Percentiles rank a stretch among this genome's conserved stretches.
Evolutionary conservation across 768 basidiomycete species (phyloP).

Genomic region (Mycena leptocephala): DNA sequence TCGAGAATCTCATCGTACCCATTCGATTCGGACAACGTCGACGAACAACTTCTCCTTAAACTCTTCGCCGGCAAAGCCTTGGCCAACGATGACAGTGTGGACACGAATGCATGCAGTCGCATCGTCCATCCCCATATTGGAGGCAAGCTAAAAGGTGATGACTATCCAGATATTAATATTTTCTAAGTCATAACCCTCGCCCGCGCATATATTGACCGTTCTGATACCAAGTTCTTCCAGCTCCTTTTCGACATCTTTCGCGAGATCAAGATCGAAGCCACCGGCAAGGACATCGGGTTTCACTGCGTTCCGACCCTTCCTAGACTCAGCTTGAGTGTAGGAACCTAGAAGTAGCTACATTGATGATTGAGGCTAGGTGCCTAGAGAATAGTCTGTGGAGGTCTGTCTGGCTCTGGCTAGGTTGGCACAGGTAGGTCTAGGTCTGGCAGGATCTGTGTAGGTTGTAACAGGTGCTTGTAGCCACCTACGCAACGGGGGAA

Average conservation of each 20-base stretch:
- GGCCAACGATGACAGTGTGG: neutral
- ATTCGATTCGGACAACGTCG: neutral
- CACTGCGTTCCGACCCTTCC: no score
- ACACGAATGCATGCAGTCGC: constrained; percentile 11
- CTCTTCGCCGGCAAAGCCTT: neutral
- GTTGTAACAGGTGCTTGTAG: no score
- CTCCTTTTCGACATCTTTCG: constrained; percentile 5
- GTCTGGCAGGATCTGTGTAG: no score
- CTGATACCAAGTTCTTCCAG: no score
- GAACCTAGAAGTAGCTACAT: no score
- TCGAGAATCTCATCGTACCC: neutral
- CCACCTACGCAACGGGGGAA: no score
- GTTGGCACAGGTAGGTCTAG: no score
- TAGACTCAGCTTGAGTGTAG: no score
- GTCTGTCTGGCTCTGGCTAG: no score
- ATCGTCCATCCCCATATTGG: constrained; percentile 8
- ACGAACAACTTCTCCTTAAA: neutral
- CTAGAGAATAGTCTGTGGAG: no score
- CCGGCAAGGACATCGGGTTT: constrained; percentile 17
- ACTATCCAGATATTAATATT: no score
- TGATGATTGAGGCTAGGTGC: no score
- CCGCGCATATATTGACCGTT: constrained; percentile 19
- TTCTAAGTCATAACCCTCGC: constrained; percentile 8
- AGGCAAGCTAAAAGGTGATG: neutral
- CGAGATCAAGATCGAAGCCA: neutral